Percentiles rank a stretch among this genome's conserved stretches.
These are phyloP conservation scores for Candida railenensis DNA, from an alignment of 805 yeast genomes.

Conservation along the genomic window DNA sequence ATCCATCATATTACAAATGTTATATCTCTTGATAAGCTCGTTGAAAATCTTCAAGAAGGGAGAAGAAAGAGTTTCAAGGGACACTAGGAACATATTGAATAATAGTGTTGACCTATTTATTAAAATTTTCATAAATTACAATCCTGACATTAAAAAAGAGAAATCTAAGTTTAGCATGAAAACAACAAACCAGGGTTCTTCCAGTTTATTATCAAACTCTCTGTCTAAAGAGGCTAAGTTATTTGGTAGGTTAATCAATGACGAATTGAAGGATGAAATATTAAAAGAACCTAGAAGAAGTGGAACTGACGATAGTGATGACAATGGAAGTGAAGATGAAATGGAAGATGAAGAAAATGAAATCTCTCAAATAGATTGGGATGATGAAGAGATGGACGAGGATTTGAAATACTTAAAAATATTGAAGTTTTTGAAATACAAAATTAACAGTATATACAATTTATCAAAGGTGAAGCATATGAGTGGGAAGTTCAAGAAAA, in stretches of 20 bases:
- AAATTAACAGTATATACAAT: constrained; percentile 10
- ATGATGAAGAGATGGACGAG: constrained; percentile 47
- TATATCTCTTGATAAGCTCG: constrained; percentile 40
- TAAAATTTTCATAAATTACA: constrained; percentile 38
- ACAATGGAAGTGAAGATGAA: constrained; percentile 12
- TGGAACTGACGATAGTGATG: constrained; percentile 27
- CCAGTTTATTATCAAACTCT: background rate
- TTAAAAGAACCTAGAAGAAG: constrained; percentile 26
- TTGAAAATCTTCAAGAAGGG: constrained; percentile 33
- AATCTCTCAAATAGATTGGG: constrained; percentile 43
- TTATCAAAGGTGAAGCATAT: background rate
- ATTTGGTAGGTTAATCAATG: constrained; percentile 37
- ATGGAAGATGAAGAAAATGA: constrained; percentile 8
- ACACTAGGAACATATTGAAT: constrained; percentile 19
- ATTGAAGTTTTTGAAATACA: constrained; percentile 41
- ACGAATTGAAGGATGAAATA: constrained; percentile 38
- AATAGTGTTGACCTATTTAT: constrained; percentile 33
- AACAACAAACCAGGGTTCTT: background rate
- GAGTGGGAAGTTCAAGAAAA: background rate
- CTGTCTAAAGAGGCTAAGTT: constrained; percentile 30
- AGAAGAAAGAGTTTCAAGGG: constrained; percentile 10
- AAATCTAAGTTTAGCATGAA: background rate
- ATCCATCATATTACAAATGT: constrained; percentile 41
- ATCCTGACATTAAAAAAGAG: constrained; percentile 13
- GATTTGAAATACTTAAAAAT: constrained; percentile 43